A percentile compares a stretch with the other conserved stretches of the same genome.
phyloP scores from a whole-genome alignment of 2,329 filamentous ascomycete species.

The Myriangium duriaei region DNA sequence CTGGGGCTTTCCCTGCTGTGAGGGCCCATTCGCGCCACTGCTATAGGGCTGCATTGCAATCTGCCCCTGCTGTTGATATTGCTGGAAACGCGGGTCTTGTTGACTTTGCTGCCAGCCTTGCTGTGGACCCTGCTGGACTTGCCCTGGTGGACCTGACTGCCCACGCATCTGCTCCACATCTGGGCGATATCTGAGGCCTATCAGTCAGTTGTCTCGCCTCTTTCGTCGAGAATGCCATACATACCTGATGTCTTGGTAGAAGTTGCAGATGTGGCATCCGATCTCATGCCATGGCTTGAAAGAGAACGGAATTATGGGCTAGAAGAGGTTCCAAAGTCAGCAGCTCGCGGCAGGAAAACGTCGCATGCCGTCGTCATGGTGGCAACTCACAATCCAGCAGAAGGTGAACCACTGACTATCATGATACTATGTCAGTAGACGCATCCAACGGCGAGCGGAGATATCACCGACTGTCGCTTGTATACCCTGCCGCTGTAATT shows the following conservation, averaged over 20 bases:
- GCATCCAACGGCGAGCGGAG: too few relatives aligned
- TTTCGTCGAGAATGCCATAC: too few relatives aligned
- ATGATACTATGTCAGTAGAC: not conserved
- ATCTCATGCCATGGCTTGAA: constrained; percentile 46
- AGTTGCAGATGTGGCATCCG: constrained; percentile 63
- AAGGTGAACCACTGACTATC: constrained; percentile 58
- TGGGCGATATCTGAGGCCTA: constrained; percentile 17
- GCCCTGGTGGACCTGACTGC: constrained; percentile 21
- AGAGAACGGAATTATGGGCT: constrained; percentile 61
- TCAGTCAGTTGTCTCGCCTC: not conserved
- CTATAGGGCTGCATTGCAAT: too few relatives aligned
- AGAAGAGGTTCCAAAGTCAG: constrained; percentile 10
- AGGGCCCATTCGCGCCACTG: too few relatives aligned
- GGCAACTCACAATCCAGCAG: constrained; percentile 50
- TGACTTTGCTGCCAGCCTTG: constrained; percentile 15
- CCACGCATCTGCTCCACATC: constrained; percentile 22
- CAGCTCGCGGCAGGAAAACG: constrained; percentile 1
- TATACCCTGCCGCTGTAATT: constrained; percentile 33
- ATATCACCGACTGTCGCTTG: constrained; percentile 33
- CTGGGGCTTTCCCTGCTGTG: too few relatives aligned
- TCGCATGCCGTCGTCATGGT: not conserved
- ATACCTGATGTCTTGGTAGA: constrained; percentile 47
- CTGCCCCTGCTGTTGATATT: not conserved
- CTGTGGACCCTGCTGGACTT: constrained; percentile 16
- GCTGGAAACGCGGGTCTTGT: not conserved